Percentiles rank a stretch among this genome's conserved stretches.
Conservation (phyloP, 2,329 filamentous ascomycete genomes). For the Ceratocystis diversiconidia region DNA sequence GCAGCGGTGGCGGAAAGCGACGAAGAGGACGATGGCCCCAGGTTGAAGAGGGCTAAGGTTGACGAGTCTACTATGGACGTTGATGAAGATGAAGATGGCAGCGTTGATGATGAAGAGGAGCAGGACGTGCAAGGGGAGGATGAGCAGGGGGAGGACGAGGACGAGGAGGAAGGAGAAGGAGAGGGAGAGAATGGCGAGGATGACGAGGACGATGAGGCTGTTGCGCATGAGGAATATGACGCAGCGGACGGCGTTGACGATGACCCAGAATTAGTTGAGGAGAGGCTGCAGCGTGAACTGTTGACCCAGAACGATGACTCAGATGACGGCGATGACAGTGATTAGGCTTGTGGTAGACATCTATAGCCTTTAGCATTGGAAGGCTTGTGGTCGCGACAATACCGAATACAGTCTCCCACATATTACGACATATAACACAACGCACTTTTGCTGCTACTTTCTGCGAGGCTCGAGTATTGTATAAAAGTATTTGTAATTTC, state of each 20-base stretch:
- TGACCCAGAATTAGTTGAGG: conserved; percentile 32
- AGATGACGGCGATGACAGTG: conserved; percentile 47
- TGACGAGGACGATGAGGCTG: conserved; percentile 30
- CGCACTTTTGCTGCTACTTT: background rate
- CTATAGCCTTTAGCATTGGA: background rate
- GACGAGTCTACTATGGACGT: conserved; percentile 27
- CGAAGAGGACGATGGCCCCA: conserved; percentile 25
- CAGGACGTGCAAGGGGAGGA: conserved; percentile 29
- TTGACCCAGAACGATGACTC: conserved; percentile 45
- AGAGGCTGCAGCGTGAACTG: conserved; percentile 39
- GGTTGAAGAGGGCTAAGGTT: conserved; percentile 34
- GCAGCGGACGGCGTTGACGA: conserved; percentile 29
- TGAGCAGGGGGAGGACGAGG: conserved; percentile 24
- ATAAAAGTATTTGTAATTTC: background rate
- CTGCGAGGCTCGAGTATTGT: too few species aligned
- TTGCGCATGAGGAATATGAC: too few species aligned
- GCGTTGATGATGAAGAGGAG: conserved; percentile 36
- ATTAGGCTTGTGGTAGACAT: conserved; percentile 25
- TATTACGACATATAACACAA: background rate
- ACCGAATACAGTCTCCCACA: background rate
- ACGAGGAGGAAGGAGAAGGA: conserved; percentile 26
- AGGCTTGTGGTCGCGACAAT: too few species aligned
- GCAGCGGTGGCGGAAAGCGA: conserved; percentile 23
- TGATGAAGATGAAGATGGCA: conserved; percentile 28
- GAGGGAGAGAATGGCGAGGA: conserved; percentile 32